These are phyloP conservation scores for Sextonia rubra DNA, from an alignment of 164 flowering plant species.

Conservation along the genomic window DNA sequence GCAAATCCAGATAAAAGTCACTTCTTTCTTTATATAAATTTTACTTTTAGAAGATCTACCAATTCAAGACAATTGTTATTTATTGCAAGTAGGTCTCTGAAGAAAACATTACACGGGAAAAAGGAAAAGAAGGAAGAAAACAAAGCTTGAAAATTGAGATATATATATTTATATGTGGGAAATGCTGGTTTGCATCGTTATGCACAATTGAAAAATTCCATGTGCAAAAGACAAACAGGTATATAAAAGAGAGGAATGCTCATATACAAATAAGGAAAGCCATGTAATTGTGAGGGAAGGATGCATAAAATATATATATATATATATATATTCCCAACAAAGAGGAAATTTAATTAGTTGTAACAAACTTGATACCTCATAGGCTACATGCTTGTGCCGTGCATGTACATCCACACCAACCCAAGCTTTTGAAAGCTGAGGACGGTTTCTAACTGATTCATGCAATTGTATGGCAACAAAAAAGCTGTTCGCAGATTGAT, in stretches of 20 bases:
- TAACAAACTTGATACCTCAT: constrained; percentile 36
- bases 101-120: not conserved
- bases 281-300: too few relatives aligned
- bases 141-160: not conserved
- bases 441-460: constrained; percentile 28
- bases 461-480: constrained; percentile 33
- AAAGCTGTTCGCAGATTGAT: constrained; percentile 59
- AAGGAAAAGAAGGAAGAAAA: not conserved
- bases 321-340: not conserved
- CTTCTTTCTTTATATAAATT: not conserved
- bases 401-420: constrained; percentile 59
- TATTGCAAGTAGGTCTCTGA: not conserved
- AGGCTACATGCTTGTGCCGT: constrained; percentile 56
- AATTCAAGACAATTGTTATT: too few relatives aligned
- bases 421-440: constrained; percentile 66
- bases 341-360: not conserved
- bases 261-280: too few relatives aligned
- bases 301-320: too few relatives aligned
- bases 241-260: too few relatives aligned
- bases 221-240: too few relatives aligned
- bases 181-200: too few relatives aligned
- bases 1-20: constrained; percentile 12
- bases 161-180: not conserved
- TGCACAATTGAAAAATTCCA: too few relatives aligned
- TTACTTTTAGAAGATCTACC: not conserved